phyloP scores from a whole-genome alignment of 805 yeast genomes.

The Debaryomyces maramus region DNA sequence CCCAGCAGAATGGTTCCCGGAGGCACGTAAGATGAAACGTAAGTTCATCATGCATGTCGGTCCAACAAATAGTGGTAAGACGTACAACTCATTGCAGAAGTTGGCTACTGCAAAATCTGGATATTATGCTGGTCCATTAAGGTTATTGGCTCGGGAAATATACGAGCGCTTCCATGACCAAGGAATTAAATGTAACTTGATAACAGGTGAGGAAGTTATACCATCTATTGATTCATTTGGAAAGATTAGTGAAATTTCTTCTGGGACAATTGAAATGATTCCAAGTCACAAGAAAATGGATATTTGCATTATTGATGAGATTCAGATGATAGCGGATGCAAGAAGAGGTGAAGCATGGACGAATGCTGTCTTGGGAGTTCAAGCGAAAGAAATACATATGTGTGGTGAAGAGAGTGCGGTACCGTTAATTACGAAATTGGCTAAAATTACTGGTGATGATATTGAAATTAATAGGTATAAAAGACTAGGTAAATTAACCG shows the following conservation, averaged over 20 bases:
- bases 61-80: conserved; percentile 96
- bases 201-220: conserved; percentile 95
- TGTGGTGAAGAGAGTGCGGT: conserved; percentile 93
- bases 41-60: conserved; percentile 92
- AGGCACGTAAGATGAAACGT: conserved; percentile 75
- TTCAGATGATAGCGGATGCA: conserved; percentile 86
- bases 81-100: conserved; percentile 74
- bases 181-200: conserved; percentile 71
- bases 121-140: conserved; percentile 90
- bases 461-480: conserved; percentile 68
- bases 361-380: conserved; percentile 80
- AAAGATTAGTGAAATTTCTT: conserved; percentile 67
- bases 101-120: conserved; percentile 70
- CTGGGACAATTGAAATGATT: conserved; percentile 94
- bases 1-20: conserved; percentile 72
- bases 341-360: conserved; percentile 95
- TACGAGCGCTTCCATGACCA: conserved; percentile 74
- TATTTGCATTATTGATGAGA: conserved; percentile 90
- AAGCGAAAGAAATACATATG: conserved; percentile 81
- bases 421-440: conserved; percentile 60
- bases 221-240: conserved; percentile 70
- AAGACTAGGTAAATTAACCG: conserved; percentile 69
- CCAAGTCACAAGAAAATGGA: conserved; percentile 70
- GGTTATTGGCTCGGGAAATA: conserved; percentile 88
- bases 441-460: conserved; percentile 74